Conservation (phyloP, 2,329 filamentous ascomycete species). For the Penicillium hordei region DNA sequence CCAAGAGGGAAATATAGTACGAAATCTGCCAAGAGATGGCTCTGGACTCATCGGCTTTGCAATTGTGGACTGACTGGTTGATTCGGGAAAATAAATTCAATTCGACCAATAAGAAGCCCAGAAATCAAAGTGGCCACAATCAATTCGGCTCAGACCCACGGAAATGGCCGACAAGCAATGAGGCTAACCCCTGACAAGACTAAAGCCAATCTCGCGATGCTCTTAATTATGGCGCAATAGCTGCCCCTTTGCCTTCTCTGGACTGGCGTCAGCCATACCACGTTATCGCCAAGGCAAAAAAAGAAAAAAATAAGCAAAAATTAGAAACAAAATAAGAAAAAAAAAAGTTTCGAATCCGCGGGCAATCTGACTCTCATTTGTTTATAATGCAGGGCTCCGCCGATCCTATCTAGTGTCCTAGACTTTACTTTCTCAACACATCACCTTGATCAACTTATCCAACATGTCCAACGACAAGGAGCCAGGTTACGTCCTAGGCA, state of each 20-base stretch:
- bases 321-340: background rate
- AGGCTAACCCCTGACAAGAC: background rate
- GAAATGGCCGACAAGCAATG: background rate
- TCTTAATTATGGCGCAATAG: conserved; percentile 21
- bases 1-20: background rate
- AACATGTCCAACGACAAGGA: conserved; percentile 17
- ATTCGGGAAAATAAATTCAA: background rate
- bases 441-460: background rate
- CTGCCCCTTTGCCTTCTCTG: background rate
- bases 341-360: background rate
- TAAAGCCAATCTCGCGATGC: conserved; percentile 15
- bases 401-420: background rate
- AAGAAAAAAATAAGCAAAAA: background rate
- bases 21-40: background rate
- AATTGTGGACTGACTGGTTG: background rate
- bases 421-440: background rate
- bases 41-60: too few species aligned
- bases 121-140: too few species aligned
- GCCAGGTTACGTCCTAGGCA: conserved; percentile 8
- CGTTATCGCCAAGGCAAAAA: background rate
- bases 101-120: background rate
- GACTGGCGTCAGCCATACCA: background rate
- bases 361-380: background rate
- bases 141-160: background rate
- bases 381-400: background rate